These are phyloP conservation scores for Dothideomycetes sp. DNA, from an alignment of 2,329 filamentous ascomycete species.

Conservation along the genomic window DNA sequence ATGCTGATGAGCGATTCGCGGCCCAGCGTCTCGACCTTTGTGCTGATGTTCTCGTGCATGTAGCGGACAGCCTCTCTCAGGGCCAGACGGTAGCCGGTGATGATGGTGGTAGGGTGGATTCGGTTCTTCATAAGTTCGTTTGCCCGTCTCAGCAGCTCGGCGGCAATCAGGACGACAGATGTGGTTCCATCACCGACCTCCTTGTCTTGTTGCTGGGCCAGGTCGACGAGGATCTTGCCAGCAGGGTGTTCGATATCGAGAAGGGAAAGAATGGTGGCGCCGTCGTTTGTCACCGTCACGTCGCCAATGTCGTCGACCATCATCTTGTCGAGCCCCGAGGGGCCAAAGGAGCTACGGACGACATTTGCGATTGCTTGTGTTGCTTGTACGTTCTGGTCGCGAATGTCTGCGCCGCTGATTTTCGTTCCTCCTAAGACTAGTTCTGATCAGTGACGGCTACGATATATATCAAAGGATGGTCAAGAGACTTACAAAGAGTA, in stretches of 20 bases:
- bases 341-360: slow-evolving; percentile 96
- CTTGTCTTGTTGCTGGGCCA: slow-evolving; percentile 97
- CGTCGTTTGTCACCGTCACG: slow-evolving; percentile 98
- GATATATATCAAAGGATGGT: neutral
- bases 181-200: slow-evolving; percentile 98
- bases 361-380: slow-evolving; percentile 98
- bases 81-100: slow-evolving; percentile 92
- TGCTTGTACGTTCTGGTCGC: slow-evolving; percentile 93
- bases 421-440: slow-evolving; percentile 87
- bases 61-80: slow-evolving; percentile 95
- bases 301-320: slow-evolving; percentile 99
- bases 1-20: slow-evolving; percentile 88
- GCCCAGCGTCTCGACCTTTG: slow-evolving; percentile 84
- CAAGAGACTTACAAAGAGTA: slow-evolving; percentile 60
- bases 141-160: slow-evolving; percentile 81
- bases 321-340: slow-evolving; percentile 98
- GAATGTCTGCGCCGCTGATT: slow-evolving; percentile 91
- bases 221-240: slow-evolving; percentile 94
- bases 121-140: slow-evolving; percentile 99
- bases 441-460: slow-evolving; percentile 4
- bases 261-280: slow-evolving; percentile 88
- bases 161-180: slow-evolving; percentile 92
- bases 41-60: slow-evolving; percentile 96
- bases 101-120: slow-evolving; percentile 99
- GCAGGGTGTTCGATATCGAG: slow-evolving; percentile 96